Evolutionary conservation across 2,329 filamentous ascomycete species (phyloP), one percentile per base, ranked within the genome.

Genomic region (Clarireedia homoeocarpa): DNA sequence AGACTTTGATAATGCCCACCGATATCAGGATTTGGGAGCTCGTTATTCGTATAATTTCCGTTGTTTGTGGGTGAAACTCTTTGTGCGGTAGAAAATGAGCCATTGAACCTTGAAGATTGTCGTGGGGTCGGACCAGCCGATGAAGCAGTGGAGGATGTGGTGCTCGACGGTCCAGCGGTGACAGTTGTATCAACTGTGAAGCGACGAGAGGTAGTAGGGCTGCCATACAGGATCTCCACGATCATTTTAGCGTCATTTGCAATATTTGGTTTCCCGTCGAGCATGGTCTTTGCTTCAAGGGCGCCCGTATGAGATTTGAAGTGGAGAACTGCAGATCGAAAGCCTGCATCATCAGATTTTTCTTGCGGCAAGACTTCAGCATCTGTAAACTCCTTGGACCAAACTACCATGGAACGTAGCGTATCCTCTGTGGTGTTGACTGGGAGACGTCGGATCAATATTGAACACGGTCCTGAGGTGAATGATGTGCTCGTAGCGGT

Each of bases 11-110:
- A 82, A 57, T 77, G 74, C 15, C 73, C 69, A 53, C 66, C 77
- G 4, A 74, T 72, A 34, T 84, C 82, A 3, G 79, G 75, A 51
- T 79, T 77, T n/a, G 80, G 74, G 49, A 86, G 76, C 58, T 88
- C 83, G 58, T 75, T 78, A 55, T 76, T 78, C 61, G 75, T 74
- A 64, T 78, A 77, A 51, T 75, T 72, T 44, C 74, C 74, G 58
- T 77, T 83, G 56, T 79, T 76, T 3, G 84, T 79, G 39, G 83
- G 82, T 26, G 84, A 70, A 3, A 69, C 62, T 58, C 67, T 58
- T 47, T 68, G 66, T 30, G 60, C 54, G 34, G 61, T 55, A 49
- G 84, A 80, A 64, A 86, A 88, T 3, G 77, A 74, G 17, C 77
- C 79, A 61, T 82, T 83, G 69, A 81, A 88, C 55, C 83, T 79